These are phyloP conservation scores for Thielaviopsis ethacetica DNA, from an alignment of 2,329 filamentous ascomycete species.

Conservation along the genomic window DNA sequence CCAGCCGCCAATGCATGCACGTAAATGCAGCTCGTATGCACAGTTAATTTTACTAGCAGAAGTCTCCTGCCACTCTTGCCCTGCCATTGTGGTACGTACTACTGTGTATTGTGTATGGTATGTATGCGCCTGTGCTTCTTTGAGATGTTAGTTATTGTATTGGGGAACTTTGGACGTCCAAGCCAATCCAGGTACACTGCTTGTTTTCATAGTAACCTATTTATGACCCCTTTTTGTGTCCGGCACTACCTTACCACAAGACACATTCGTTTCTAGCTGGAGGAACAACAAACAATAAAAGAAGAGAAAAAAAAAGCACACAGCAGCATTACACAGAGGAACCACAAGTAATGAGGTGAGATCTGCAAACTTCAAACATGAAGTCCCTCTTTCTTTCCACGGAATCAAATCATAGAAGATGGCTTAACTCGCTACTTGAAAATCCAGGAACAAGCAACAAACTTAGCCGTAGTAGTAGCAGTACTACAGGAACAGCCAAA, in stretches of 20 bases:
- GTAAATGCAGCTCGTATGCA: background rate
- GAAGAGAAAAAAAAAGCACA: no score
- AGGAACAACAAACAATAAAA: background rate
- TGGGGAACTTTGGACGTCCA: background rate
- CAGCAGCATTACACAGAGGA: background rate
- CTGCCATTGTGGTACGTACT: background rate
- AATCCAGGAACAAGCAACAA: no score
- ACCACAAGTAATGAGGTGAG: background rate
- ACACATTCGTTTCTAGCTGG: no score
- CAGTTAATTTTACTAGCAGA: background rate
- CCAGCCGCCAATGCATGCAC: background rate
- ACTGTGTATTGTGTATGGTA: background rate
- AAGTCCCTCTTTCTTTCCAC: background rate
- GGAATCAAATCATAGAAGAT: background rate
- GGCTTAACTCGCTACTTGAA: no score
- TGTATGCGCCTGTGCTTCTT: background rate
- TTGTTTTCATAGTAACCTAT: background rate
- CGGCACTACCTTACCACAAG: no score
- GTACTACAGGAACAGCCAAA: no score
- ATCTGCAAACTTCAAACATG: background rate
- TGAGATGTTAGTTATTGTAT: background rate
- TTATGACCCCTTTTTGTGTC: no score
- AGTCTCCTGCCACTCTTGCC: background rate
- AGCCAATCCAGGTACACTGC: background rate
- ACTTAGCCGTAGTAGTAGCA: no score